These are phyloP conservation scores for Hemisphaericaspora xylanilytica DNA, from an alignment of 1,139 yeast genomes.

Conservation along the genomic window DNA sequence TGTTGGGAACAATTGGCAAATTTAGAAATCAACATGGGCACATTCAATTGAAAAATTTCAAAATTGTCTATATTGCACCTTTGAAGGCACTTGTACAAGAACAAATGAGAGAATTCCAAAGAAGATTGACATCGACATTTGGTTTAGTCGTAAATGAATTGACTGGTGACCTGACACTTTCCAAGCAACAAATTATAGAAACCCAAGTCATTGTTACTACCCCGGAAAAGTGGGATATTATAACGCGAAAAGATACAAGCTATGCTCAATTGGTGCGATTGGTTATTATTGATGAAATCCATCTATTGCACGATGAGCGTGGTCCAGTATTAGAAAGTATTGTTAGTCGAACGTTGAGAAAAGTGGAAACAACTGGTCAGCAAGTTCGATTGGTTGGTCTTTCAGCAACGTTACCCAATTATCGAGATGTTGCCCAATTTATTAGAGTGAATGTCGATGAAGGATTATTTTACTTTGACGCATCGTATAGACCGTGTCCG, in stretches of 20 bases:
- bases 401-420: constrained; percentile 94
- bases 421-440: constrained; percentile 81
- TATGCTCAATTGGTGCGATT: constrained; percentile 64
- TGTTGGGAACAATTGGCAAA: constrained; percentile 60
- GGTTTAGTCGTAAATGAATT: constrained; percentile 80
- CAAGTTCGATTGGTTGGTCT: constrained; percentile 72
- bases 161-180: constrained; percentile 85
- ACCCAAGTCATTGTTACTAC: constrained; percentile 90
- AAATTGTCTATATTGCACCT: constrained; percentile 90
- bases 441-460: constrained; percentile 59
- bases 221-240: constrained; percentile 96
- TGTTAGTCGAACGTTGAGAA: constrained; percentile 69
- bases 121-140: constrained; percentile 58
- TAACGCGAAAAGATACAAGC: constrained; percentile 68
- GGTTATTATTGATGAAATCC: constrained; percentile 91
- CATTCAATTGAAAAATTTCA: constrained; percentile 56
- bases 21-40: constrained; percentile 48
- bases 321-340: constrained; percentile 93
- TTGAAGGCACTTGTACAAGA: constrained; percentile 93
- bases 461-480: constrained; percentile 76
- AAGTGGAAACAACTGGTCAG: constrained; percentile 40
- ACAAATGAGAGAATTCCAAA: constrained; percentile 82
- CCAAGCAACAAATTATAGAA: constrained; percentile 70
- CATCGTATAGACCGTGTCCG: constrained; percentile 89
- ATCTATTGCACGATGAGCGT: constrained; percentile 87